Evolutionary conservation across 352 stramenopile genomes (phyloP).

Genomic region (Phytophthora cryptogea): DNA sequence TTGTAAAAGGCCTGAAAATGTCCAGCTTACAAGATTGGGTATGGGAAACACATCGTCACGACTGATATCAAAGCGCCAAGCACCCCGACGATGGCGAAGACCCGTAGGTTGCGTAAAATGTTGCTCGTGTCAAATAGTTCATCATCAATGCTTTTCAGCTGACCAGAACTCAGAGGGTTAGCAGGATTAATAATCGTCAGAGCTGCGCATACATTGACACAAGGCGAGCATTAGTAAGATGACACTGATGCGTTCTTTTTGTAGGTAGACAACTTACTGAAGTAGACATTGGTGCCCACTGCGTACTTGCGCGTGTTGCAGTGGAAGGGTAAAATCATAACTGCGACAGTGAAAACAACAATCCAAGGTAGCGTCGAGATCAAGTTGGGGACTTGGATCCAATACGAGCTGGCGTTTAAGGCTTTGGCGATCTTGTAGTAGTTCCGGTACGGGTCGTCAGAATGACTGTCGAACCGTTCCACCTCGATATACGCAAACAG

Average conservation of each 20-base stretch:
- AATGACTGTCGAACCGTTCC: constrained; percentile 33
- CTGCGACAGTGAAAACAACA: constrained; percentile 54
- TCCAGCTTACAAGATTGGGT: constrained; percentile 63
- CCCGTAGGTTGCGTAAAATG: constrained; percentile 52
- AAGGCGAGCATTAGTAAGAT: constrained; percentile 1
- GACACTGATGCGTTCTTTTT: not conserved
- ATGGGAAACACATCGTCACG: constrained; percentile 60
- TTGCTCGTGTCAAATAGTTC: constrained; percentile 42
- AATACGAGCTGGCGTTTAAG: constrained; percentile 57
- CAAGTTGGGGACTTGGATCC: constrained; percentile 55
- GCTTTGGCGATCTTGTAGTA: constrained; percentile 54
- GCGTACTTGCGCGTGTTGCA: constrained; percentile 71
- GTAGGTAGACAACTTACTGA: constrained; percentile 33
- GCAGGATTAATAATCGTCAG: constrained; percentile 68
- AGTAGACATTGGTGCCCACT: constrained; percentile 70
- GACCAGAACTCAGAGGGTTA: constrained; percentile 36
- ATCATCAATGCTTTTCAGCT: constrained; percentile 48
- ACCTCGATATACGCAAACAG: constrained; percentile 51
- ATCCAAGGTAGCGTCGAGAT: constrained; percentile 59
- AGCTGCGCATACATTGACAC: constrained; percentile 24
- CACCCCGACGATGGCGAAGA: constrained; percentile 62
- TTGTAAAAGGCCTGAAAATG: constrained; percentile 35
- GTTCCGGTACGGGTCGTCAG: constrained; percentile 30
- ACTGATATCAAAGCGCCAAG: constrained; percentile 52
- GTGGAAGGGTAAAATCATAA: constrained; percentile 61